A percentile compares a stretch with the other conserved stretches of the same genome.
phyloP scores from a whole-genome alignment of 352 stramenopile genomes.

The Phytophthora pinifolia region DNA sequence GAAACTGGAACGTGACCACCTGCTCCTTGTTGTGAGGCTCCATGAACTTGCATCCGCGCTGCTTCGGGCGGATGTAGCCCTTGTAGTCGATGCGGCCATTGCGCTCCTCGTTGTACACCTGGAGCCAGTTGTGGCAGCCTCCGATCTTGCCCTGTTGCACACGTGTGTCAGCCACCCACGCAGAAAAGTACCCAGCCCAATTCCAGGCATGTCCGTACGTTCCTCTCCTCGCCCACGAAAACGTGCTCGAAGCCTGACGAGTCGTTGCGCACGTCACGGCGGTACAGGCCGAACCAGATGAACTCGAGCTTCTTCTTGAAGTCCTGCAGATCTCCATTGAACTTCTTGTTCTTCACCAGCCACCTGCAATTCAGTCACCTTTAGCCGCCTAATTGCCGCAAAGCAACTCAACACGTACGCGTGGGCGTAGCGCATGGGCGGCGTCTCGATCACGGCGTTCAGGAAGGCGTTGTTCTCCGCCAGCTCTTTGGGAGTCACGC shows the following conservation, averaged over 20 bases:
- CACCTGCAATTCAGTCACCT: conserved; percentile 37
- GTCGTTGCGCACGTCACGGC: conserved; percentile 82
- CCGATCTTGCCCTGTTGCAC: conserved; percentile 77
- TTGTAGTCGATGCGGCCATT: conserved; percentile 92
- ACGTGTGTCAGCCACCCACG: conserved; percentile 8
- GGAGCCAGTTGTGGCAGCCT: conserved; percentile 97
- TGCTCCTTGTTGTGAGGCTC: conserved; percentile 89
- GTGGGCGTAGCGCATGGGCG: conserved; percentile 94
- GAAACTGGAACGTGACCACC: conserved; percentile 95
- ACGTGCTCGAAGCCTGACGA: conserved; percentile 97
- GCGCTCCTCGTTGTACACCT: conserved; percentile 96
- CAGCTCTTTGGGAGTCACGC: conserved; percentile 84
- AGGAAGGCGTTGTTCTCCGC: conserved; percentile 92
- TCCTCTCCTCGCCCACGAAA: conserved; percentile 95
- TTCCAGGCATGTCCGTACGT: conserved; percentile 46
- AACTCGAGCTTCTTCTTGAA: conserved; percentile 93
- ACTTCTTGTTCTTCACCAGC: conserved; percentile 87
- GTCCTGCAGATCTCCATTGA: conserved; percentile 58
- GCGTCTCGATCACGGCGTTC: conserved; percentile 90
- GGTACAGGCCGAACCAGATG: conserved; percentile 96
- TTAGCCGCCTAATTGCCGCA: not conserved
- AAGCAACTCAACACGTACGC: conserved; percentile 62
- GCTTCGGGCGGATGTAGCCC: conserved; percentile 91
- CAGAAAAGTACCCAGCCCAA: too few relatives aligned
- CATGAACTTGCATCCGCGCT: conserved; percentile 66